These are phyloP conservation scores for Alectoria sarmentosa DNA, from an alignment of 495 filamentous ascomycete genomes.

Conservation along the genomic window DNA sequence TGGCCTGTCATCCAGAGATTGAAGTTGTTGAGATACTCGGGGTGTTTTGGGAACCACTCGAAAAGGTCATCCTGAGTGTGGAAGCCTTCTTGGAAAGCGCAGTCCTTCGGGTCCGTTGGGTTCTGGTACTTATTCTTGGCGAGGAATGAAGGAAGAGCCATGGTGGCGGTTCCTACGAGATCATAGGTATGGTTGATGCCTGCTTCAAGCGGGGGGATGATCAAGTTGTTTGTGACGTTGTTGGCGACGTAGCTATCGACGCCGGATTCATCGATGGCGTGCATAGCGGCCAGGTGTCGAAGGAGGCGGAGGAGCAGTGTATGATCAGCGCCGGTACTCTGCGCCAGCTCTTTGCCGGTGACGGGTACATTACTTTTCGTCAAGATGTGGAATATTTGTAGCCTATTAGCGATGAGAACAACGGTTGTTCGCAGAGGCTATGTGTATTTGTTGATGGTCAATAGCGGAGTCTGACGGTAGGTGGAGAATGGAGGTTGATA, in stretches of 20 bases:
- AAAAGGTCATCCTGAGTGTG: conserved; percentile 24
- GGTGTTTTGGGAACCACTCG: conserved; percentile 23
- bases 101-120: conserved; percentile 31
- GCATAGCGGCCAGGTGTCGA: conserved; percentile 19
- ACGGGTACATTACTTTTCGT: conserved; percentile 13
- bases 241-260: conserved; percentile 17
- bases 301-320: conserved; percentile 19
- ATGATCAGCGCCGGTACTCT: conserved; percentile 12
- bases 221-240: conserved; percentile 21
- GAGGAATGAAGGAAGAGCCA: conserved; percentile 36
- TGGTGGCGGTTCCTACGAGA: conserved; percentile 26
- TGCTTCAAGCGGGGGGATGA: conserved; percentile 16
- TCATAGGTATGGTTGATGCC: conserved; percentile 31
- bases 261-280: conserved; percentile 14
- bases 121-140: conserved; percentile 35
- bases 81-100: conserved; percentile 29
- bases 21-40: conserved; percentile 32
- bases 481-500: background rate
- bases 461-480: no score
- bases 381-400: conserved; percentile 14
- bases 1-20: conserved; percentile 19
- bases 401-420: background rate
- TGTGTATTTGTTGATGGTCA: background rate
- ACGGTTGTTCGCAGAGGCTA: background rate
- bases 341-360: conserved; percentile 13